These are phyloP conservation scores for Microcyclospora pomicola DNA, from an alignment of 2,329 filamentous ascomycete genomes.

Conservation along the genomic window DNA sequence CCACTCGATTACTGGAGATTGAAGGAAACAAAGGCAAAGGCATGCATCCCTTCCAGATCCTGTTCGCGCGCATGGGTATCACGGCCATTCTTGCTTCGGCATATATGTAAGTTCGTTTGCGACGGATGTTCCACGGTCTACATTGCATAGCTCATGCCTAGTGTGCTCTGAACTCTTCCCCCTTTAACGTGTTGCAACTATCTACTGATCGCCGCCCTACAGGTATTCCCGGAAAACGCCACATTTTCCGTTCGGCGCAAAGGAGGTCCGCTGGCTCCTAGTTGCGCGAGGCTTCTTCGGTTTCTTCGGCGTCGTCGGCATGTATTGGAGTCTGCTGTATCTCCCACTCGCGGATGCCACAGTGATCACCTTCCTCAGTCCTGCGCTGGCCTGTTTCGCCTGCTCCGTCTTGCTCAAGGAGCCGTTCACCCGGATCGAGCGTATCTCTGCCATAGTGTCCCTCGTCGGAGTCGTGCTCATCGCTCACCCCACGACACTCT, in stretches of 20 bases:
- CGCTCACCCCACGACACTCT: slow-evolving; percentile 52
- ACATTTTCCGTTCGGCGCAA: slow-evolving; percentile 55
- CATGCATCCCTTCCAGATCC: slow-evolving; percentile 72
- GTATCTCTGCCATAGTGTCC: slow-evolving; percentile 61
- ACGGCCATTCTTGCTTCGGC: slow-evolving; percentile 51
- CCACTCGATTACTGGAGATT: slow-evolving; percentile 59
- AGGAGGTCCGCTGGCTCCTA: slow-evolving; percentile 53
- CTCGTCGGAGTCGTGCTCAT: slow-evolving; percentile 72
- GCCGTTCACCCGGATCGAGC: slow-evolving; percentile 63
- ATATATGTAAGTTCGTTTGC: slow-evolving; percentile 48
- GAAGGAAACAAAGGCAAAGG: slow-evolving; percentile 51
- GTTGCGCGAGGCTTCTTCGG: slow-evolving; percentile 55
- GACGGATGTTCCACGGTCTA: too few species aligned
- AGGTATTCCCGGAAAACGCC: slow-evolving; percentile 41
- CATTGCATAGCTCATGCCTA: too few species aligned
- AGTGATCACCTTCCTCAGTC: slow-evolving; percentile 76
- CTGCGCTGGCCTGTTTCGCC: slow-evolving; percentile 63
- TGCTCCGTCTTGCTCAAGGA: slow-evolving; percentile 65
- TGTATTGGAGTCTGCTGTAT: slow-evolving; percentile 64
- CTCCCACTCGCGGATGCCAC: slow-evolving; percentile 77
- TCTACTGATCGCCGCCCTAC: too few species aligned
- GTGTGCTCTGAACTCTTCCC: too few species aligned
- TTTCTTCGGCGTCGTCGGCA: slow-evolving; percentile 63
- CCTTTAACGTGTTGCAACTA: too few species aligned
- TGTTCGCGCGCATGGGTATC: slow-evolving; percentile 66